Evolutionary conservation across 2,329 filamentous ascomycete species (phyloP).

Genomic region (Aphanocladium album): DNA sequence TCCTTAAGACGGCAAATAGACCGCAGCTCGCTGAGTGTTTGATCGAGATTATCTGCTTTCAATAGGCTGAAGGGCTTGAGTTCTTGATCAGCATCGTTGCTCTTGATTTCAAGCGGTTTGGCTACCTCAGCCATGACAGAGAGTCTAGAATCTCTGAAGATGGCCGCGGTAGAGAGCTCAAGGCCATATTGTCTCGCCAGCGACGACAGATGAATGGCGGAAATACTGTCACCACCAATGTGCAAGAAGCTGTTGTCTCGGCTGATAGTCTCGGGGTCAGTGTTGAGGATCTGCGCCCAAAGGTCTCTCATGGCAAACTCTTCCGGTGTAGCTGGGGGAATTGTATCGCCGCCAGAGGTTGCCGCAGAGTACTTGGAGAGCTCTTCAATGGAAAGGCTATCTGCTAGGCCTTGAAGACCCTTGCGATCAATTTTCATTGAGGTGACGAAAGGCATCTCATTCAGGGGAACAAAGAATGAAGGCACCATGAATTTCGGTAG

Average conservation of each 20-base stretch:
- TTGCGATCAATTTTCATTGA: slow-evolving; percentile 2
- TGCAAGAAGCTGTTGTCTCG: slow-evolving; percentile 12
- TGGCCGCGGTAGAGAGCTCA: slow-evolving; percentile 4
- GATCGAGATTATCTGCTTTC: neutral
- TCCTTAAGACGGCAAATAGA: neutral
- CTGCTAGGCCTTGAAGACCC: neutral
- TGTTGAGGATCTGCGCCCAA: slow-evolving; percentile 14
- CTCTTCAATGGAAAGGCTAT: neutral
- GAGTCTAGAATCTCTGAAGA: slow-evolving; percentile 14
- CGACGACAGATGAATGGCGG: slow-evolving; percentile 14
- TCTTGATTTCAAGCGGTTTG: neutral
- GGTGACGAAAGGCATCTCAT: neutral
- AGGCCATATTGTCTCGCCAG: slow-evolving; percentile 4
- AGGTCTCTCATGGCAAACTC: slow-evolving; percentile 15
- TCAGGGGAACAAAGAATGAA: neutral
- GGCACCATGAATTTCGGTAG: slow-evolving; percentile 1
- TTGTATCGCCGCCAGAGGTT: neutral
- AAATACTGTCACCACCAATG: slow-evolving; percentile 17
- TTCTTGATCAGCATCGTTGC: neutral
- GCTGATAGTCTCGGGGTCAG: slow-evolving; percentile 7
- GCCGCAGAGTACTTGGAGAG: neutral
- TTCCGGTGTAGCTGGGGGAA: neutral
- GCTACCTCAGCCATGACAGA: slow-evolving; percentile 3
- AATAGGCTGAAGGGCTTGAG: neutral
- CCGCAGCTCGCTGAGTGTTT: neutral